A percentile compares a stretch with the other conserved stretches of the same genome.
phyloP scores from a whole-genome alignment of 306 rosid genomes.

The Dalbergia cultrata region DNA sequence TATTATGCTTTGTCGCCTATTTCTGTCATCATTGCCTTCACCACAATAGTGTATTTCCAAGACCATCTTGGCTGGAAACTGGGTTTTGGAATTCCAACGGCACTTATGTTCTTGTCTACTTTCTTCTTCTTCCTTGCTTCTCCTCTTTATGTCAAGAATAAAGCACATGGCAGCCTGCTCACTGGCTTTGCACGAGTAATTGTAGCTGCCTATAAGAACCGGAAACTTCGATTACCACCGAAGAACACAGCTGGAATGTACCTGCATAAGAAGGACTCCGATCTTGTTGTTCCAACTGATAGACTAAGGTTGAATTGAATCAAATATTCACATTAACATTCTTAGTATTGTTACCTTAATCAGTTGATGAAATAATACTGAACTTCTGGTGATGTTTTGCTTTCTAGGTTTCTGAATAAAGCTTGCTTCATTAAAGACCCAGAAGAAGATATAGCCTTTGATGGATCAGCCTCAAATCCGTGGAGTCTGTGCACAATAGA shows the following conservation, averaged over 20 bases:
- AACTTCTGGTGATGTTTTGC: not conserved
- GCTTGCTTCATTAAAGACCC: constrained; percentile 59
- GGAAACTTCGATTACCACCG: constrained; percentile 54
- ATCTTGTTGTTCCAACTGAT: constrained; percentile 57
- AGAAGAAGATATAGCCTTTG: constrained; percentile 52
- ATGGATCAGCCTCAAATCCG: constrained; percentile 59
- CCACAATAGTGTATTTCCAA: constrained; percentile 71
- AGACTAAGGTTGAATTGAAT: constrained; percentile 62
- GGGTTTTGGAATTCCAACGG: constrained; percentile 75
- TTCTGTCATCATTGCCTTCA: constrained; percentile 61
- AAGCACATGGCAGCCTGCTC: constrained; percentile 60
- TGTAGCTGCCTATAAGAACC: constrained; percentile 60
- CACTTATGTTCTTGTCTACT: constrained; percentile 62
- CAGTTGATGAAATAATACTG: not conserved
- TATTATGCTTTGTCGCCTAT: constrained; percentile 63
- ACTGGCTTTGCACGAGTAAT: constrained; percentile 62
- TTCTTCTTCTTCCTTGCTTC: constrained; percentile 63
- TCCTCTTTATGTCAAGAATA: constrained; percentile 60
- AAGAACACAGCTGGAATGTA: constrained; percentile 46
- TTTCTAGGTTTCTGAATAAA: constrained; percentile 61
- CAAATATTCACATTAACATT: constrained; percentile 5
- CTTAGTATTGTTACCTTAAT: not conserved
- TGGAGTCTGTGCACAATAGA: constrained; percentile 66
- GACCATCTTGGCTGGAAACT: constrained; percentile 71
- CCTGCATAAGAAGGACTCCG: constrained; percentile 54